phyloP scores from a whole-genome alignment of 2,329 filamentous ascomycete genomes.

The Colletotrichum caudatum region DNA sequence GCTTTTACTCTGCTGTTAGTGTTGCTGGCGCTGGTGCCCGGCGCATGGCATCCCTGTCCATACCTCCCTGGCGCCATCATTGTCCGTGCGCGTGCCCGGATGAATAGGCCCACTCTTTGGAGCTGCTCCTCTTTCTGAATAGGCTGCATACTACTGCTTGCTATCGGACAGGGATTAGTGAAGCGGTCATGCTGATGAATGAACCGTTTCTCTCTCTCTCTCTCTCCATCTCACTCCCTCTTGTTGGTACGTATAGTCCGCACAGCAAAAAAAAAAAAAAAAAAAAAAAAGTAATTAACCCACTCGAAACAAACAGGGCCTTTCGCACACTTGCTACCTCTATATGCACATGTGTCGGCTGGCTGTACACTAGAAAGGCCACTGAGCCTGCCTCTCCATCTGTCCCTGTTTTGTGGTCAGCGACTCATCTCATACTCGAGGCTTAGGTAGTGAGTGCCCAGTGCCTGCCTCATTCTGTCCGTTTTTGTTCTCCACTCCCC shows the following conservation, averaged over 20 bases:
- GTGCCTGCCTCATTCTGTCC: conserved; percentile 14
- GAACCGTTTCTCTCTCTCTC: conserved; percentile 8
- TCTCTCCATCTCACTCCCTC: neutral
- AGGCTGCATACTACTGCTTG: conserved; percentile 25
- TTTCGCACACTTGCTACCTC: neutral
- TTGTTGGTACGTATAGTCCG: neutral
- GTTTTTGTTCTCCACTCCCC: neutral
- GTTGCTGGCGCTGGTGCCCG: conserved; percentile 1
- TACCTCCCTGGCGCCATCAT: conserved; percentile 18
- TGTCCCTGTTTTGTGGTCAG: neutral
- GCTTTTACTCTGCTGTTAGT: conserved; percentile 8
- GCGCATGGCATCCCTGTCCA: conserved; percentile 19
- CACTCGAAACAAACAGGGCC: neutral
- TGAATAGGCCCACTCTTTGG: conserved; percentile 8
- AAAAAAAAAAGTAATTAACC: neutral
- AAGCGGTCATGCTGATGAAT: conserved; percentile 24
- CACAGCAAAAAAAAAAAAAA: neutral
- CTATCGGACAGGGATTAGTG: conserved; percentile 15
- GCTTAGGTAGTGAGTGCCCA: neutral
- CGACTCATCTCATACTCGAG: conserved; percentile 5
- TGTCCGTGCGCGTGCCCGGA: conserved; percentile 32
- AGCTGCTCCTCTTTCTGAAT: conserved; percentile 24
- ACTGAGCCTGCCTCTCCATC: neutral
- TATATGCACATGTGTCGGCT: neutral
- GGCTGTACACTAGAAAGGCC: neutral